Evolutionary conservation across 805 yeast species (phyloP).

Genomic region (Sugiyamaella americana): DNA sequence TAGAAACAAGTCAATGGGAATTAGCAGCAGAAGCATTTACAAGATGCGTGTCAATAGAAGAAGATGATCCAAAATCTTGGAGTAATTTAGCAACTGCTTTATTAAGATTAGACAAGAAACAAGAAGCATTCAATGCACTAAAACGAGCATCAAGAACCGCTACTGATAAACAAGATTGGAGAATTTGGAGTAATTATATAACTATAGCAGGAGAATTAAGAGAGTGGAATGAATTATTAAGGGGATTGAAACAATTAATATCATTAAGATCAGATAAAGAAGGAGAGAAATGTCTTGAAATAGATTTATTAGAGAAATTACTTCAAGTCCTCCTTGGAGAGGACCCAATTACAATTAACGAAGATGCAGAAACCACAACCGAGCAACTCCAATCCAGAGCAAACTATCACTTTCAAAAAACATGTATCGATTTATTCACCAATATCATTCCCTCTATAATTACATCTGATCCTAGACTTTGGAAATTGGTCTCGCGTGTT

Average conservation of each 20-base stretch:
- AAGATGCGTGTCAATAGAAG: conserved; percentile 81
- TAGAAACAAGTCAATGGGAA: conserved; percentile 64
- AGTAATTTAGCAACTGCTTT: conserved; percentile 82
- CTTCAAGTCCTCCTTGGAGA: conserved; percentile 55
- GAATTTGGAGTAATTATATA: conserved; percentile 82
- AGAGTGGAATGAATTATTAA: conserved; percentile 85
- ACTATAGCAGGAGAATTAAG: conserved; percentile 71
- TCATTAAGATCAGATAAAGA: conserved; percentile 48
- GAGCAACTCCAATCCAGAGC: conserved; percentile 11
- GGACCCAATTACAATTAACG: conserved; percentile 38
- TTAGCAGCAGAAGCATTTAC: conserved; percentile 89
- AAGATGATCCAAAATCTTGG: conserved; percentile 79
- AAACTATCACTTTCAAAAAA: conserved; percentile 53
- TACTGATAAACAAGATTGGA: conserved; percentile 69
- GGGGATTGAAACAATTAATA: conserved; percentile 63
- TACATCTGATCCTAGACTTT: conserved; percentile 58
- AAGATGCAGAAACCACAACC: conserved; percentile 7
- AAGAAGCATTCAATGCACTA: conserved; percentile 81
- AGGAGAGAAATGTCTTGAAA: conserved; percentile 64
- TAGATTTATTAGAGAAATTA: conserved; percentile 67
- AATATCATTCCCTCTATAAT: conserved; percentile 61
- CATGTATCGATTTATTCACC: conserved; percentile 68
- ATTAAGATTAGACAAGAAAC: conserved; percentile 53
- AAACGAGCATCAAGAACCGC: conserved; percentile 69
- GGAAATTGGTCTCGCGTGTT: conserved; percentile 81